These are phyloP conservation scores for Leccinum variabile DNA, from an alignment of 1,284 basidiomycete species.

Conservation along the genomic window DNA sequence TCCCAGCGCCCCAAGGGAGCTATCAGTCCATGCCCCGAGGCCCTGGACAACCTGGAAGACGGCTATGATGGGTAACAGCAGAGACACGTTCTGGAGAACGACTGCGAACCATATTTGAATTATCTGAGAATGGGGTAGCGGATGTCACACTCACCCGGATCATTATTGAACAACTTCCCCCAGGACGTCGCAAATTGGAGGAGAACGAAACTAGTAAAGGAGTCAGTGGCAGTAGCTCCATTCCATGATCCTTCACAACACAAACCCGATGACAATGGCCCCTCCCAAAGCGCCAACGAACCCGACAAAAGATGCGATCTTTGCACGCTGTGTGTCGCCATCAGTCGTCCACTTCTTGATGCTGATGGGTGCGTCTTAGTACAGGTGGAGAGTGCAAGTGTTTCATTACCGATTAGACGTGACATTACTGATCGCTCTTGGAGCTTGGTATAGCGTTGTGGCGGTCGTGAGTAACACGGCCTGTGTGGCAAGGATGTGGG, in stretches of 20 bases:
- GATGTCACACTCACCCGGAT: slow-evolving; percentile 21
- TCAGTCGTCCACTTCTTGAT: slow-evolving; percentile 23
- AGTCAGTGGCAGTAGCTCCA: slow-evolving; percentile 1
- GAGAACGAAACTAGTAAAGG: slow-evolving; percentile 18
- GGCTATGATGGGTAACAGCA: slow-evolving; percentile 25
- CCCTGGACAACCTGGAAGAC: slow-evolving; percentile 27
- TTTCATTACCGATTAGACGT: slow-evolving; percentile 31
- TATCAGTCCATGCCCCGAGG: slow-evolving; percentile 27
- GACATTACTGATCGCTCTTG: slow-evolving; percentile 20
- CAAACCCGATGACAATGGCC: slow-evolving; percentile 22
- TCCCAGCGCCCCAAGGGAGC: slow-evolving; percentile 23
- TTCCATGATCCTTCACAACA: not conserved
- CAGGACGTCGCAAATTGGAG: slow-evolving; percentile 22
- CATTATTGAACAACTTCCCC: slow-evolving; percentile 28
- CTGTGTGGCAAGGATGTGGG: slow-evolving; percentile 31
- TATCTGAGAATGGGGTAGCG: not conserved
- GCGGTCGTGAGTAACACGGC: slow-evolving; percentile 28
- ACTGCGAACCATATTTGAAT: slow-evolving; percentile 7
- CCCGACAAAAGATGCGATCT: slow-evolving; percentile 23
- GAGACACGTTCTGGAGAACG: slow-evolving; percentile 21
- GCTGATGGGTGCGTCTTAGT: slow-evolving; percentile 12
- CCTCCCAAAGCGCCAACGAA: slow-evolving; percentile 21
- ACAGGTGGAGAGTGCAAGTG: not conserved
- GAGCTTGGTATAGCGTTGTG: slow-evolving; percentile 28
- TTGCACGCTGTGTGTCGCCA: slow-evolving; percentile 25